Base-by-base conservation (phyloP, 1,284 basidiomycete genomes). In the Marasmius oreades region DNA sequence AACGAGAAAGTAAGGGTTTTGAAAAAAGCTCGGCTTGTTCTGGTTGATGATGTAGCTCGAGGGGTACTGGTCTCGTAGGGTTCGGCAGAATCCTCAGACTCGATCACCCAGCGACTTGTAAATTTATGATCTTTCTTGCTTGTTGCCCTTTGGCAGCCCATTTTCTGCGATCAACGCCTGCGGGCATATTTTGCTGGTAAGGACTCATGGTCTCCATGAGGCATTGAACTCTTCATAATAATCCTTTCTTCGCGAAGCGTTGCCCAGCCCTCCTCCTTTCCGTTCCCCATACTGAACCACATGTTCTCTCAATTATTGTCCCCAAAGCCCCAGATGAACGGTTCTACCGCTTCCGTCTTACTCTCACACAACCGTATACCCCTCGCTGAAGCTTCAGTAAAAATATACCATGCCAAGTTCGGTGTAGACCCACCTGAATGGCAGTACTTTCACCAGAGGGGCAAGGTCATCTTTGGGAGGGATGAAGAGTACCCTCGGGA, bases 391-490 rank as follows among this genome's bases (percentile, higher is more conserved):
- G 47, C 52, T 20, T 51, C 58, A 18, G 79, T 73, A 2, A 74
- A 79, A 56, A 70, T 85, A 45, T 85, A 85, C 64, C 81, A 84
- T 63, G 75, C 80, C 6, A 73, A 79, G 8, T 80, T 83, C 61
- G 72, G 70, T 52, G 69, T 73, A 18, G 68, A 73, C 55, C 63
- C 67, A 59, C 45, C 73, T 57, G 81, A 84, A 55, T 94, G 92
- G 92, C 74, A 73, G 23, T 92, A 84, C 65, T 80, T 86, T 8
- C 86, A 88, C 20, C 75, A 89, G 55, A 79, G 80, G 59, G 92
- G 92, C 11, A 85, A 83, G 16, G 74, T 93, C 31, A 80, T 86
- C 14, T 88, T 93, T 64, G 88, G 87, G 46, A 79, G 77, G 55
- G 85, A 89, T 36, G 51, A 46, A 16, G 37, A 53, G n/a, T 43